A percentile compares a stretch with the other conserved stretches of the same genome.
These are phyloP conservation scores for Babesia ovata DNA, from an alignment of 169 alveolate species.

Conservation along the genomic window DNA sequence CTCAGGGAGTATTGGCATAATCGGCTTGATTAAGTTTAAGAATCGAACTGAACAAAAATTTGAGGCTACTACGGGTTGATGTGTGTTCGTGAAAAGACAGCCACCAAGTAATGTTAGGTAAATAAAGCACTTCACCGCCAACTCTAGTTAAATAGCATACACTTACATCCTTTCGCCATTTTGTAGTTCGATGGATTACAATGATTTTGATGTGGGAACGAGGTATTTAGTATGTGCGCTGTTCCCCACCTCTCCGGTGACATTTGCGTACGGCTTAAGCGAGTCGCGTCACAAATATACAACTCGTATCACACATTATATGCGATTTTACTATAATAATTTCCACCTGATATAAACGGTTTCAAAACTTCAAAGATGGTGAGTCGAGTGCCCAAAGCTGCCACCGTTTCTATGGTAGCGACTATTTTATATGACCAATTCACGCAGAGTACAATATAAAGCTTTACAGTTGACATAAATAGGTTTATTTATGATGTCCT, in stretches of 20 bases:
- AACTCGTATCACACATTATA: background rate
- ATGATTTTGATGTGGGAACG: background rate
- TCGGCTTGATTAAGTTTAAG: slow-evolving; percentile 94
- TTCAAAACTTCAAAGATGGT: slow-evolving; percentile 10
- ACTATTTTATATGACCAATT: no score
- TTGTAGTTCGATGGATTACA: slow-evolving; percentile 7
- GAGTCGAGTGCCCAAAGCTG: background rate
- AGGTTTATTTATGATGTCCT: no score
- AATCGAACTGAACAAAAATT: slow-evolving; percentile 83
- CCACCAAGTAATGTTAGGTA: background rate
- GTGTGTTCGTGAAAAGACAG: background rate
- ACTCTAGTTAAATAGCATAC: background rate
- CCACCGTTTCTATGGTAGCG: no score
- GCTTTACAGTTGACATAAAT: no score
- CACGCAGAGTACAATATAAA: no score
- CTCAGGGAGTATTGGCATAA: slow-evolving; percentile 96
- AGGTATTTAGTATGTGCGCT: slow-evolving; percentile 6
- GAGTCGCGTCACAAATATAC: background rate
- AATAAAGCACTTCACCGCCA: background rate
- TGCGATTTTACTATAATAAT: background rate
- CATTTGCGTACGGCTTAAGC: slow-evolving; percentile 9
- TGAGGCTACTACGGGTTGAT: background rate
- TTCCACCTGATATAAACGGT: background rate
- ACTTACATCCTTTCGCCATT: slow-evolving; percentile 74
- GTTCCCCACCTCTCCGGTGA: slow-evolving; percentile 42